phyloP scores from a whole-genome alignment of 2,329 filamentous ascomycete species.

The Stylonectria norvegica region DNA sequence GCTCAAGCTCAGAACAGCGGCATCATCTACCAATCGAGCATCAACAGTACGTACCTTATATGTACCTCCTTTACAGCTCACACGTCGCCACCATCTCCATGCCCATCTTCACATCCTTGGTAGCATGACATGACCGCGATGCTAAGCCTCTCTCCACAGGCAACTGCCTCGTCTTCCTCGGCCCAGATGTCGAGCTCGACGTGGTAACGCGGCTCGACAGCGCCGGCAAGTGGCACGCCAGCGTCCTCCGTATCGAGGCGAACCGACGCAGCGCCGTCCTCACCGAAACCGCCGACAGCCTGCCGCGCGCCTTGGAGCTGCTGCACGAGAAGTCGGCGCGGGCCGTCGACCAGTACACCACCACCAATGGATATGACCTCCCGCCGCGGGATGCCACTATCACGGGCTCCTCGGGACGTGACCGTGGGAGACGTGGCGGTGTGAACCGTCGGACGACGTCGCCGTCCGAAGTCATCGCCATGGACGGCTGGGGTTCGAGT shows the following conservation, averaged over 20 bases:
- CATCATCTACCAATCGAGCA: constrained; percentile 4
- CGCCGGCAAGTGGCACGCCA: constrained; percentile 24
- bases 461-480: constrained; percentile 20
- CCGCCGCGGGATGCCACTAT: too few relatives aligned
- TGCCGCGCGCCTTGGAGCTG: constrained; percentile 32
- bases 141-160: constrained; percentile 10
- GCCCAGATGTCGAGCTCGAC: constrained; percentile 19
- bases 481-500: constrained; percentile 18
- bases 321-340: constrained; percentile 40
- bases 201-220: constrained; percentile 23
- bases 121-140: too few relatives aligned
- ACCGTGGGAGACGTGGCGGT: too few relatives aligned
- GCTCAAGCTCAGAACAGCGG: too few relatives aligned
- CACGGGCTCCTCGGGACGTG: too few relatives aligned
- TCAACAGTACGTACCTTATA: constrained; percentile 4
- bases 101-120: background rate
- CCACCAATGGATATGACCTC: constrained; percentile 33
- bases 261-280: constrained; percentile 29
- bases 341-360: constrained; percentile 31
- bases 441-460: too few relatives aligned
- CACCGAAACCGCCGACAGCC: constrained; percentile 26
- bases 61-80: constrained; percentile 6
- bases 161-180: constrained; percentile 28
- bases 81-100: background rate
- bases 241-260: constrained; percentile 24